Base-by-base conservation (phyloP, 164 flowering plant species). In the Macadamia integrifolia region DNA sequence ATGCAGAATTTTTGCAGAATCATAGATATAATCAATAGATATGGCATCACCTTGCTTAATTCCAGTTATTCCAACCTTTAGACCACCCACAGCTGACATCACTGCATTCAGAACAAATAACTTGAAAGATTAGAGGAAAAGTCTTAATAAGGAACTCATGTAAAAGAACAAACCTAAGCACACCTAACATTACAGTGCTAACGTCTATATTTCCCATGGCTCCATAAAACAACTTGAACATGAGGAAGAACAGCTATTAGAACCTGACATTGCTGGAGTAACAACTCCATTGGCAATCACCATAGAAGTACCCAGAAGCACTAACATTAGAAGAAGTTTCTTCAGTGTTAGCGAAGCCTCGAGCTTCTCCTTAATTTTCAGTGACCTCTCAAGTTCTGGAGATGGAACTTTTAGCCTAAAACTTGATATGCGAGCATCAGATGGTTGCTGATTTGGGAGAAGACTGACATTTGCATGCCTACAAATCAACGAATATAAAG, bases 261-360 rank as follows among this genome's bases (percentile, higher is more conserved):
- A 69, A 95, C 99, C 99, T 92, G 99, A 95, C 98, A 95, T 95
- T 43, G 92, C 97, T n/a, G 99, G 99, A 31, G 98, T 95, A 64
- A 95, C 89, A 77, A 88, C 92, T 62, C 96, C 99, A 83, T 84
- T 89, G 64, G 98, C 99, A 57, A 95, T 87, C 71, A 95, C 94
- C 97, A 95, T 91, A 40, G 99, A 81, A 71, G 98, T 95, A 72
- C 98, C 99, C 74, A 83, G 90, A 78, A 95, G 98, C 49, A 95
- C 98, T 66, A 92, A 74, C 77, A 89, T 77, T 72, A 95, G 77
- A 71, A 95, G 88, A 70, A 88, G 80, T 78, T 82, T 91, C 78
- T 95, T 95, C 80, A 95, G 71, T 65, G 85, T 77, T 72, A 83
- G 69, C 11, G 99, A 95, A 75, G 80, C 70, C 78, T 95, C 99